Evolutionary conservation across 805 yeast genomes (phyloP).

Genomic region (Myxozyma mucilagina): DNA sequence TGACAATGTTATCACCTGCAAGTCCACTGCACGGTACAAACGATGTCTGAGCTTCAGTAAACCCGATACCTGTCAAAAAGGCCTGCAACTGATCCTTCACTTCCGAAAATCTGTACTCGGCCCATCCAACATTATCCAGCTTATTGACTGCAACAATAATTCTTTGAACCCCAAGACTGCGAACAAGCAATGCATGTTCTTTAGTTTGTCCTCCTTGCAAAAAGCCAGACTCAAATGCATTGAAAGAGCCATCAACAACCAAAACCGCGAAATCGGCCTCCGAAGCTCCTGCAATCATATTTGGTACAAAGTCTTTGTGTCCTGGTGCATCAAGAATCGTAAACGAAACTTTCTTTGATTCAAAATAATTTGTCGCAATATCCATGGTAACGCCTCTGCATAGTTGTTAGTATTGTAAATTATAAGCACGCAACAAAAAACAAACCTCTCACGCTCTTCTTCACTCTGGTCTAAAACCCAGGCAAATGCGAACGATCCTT

Average conservation of each 20-base stretch:
- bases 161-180: conserved; percentile 62
- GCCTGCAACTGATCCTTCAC: conserved; percentile 52
- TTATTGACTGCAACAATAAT: conserved; percentile 69
- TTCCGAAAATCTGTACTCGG: conserved; percentile 51
- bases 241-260: conserved; percentile 64
- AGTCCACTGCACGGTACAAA: conserved; percentile 73
- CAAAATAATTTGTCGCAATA: conserved; percentile 66
- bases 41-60: conserved; percentile 42
- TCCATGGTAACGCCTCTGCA: conserved; percentile 75
- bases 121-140: conserved; percentile 65
- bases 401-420: background rate
- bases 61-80: conserved; percentile 60
- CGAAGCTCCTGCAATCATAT: conserved; percentile 75
- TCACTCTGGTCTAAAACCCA: conserved; percentile 82
- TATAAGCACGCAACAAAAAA: background rate
- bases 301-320: conserved; percentile 78
- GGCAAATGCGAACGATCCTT: conserved; percentile 77
- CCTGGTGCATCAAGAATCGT: conserved; percentile 86
- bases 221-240: conserved; percentile 73
- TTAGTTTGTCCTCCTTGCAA: conserved; percentile 70
- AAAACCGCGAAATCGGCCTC: conserved; percentile 61
- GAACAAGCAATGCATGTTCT: conserved; percentile 71
- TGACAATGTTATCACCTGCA: conserved; percentile 64
- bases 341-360: conserved; percentile 54
- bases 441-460: conserved; percentile 58